Conservation (phyloP, 768 basidiomycete genomes). For the Trametes meyenii region DNA sequence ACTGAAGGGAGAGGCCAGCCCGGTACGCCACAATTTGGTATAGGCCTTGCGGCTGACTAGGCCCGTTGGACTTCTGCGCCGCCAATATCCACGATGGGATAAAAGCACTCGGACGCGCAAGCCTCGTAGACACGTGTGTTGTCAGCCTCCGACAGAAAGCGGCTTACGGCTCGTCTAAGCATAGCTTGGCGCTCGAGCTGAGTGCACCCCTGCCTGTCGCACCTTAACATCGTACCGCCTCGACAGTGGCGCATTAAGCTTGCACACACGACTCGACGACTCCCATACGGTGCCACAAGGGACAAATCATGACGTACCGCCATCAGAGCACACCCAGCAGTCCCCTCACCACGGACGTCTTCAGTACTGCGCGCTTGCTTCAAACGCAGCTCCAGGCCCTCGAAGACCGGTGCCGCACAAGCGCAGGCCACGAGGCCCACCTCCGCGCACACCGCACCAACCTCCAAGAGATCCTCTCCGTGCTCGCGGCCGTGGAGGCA, state of each 20-base stretch:
- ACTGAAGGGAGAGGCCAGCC: background rate
- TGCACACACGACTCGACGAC: background rate
- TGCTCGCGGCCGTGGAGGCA: conserved; percentile 22
- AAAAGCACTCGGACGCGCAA: background rate
- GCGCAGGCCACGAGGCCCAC: conserved; percentile 1
- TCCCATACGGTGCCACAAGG: background rate
- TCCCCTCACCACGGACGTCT: conserved; percentile 8
- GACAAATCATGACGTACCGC: background rate
- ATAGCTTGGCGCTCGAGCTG: background rate
- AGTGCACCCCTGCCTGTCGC: background rate
- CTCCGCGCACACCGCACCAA: conserved; percentile 13
- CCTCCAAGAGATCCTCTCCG: conserved; percentile 16
- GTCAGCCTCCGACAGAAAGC: conserved; percentile 9
- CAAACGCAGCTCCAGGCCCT: conserved; percentile 11
- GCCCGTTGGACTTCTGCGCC: background rate
- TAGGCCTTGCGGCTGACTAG: background rate
- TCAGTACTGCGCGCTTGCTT: conserved; percentile 12
- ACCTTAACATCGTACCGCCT: background rate
- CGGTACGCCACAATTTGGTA: background rate
- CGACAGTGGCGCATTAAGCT: background rate
- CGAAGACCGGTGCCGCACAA: conserved; percentile 17
- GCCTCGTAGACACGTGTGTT: background rate
- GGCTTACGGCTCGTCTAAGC: background rate
- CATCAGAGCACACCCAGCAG: background rate
- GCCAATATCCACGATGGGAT: background rate